phyloP scores from a whole-genome alignment of 768 basidiomycete species.

The Naematelia aurantialba region DNA sequence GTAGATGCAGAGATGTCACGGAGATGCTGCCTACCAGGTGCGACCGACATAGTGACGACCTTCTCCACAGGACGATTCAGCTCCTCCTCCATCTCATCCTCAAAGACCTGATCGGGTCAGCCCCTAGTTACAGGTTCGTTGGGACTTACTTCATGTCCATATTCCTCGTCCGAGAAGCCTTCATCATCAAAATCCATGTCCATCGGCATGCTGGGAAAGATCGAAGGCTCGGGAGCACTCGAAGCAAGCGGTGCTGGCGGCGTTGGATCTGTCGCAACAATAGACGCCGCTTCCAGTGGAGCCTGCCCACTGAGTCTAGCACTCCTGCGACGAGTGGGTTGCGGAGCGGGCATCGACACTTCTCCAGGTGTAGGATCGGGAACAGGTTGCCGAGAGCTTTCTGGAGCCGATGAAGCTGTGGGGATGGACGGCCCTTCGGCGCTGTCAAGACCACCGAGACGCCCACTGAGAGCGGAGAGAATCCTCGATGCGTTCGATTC shows the following conservation, averaged over 20 bases:
- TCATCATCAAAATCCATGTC: constrained; percentile 71
- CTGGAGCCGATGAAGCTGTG: constrained; percentile 46
- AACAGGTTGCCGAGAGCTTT: constrained; percentile 8
- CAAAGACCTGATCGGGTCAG: constrained; percentile 61
- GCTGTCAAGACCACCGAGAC: neutral
- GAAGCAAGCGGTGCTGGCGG: constrained; percentile 16
- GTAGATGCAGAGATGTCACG: neutral
- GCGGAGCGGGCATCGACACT: constrained; percentile 37
- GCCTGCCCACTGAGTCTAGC: constrained; percentile 72
- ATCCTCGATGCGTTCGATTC: constrained; percentile 19
- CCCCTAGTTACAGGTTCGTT: neutral
- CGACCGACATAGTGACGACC: constrained; percentile 77
- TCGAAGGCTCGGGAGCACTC: constrained; percentile 26
- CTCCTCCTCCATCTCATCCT: constrained; percentile 78
- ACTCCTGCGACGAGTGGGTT: constrained; percentile 66
- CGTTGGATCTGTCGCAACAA: constrained; percentile 7
- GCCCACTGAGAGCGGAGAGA: constrained; percentile 34
- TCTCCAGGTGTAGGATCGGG: constrained; percentile 50
- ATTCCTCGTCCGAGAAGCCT: constrained; percentile 42
- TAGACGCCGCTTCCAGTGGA: constrained; percentile 9
- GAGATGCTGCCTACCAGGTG: constrained; percentile 61
- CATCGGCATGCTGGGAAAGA: constrained; percentile 37
- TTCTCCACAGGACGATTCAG: constrained; percentile 64
- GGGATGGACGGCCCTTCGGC: neutral
- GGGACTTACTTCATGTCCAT: constrained; percentile 38